phyloP scores from a whole-genome alignment of 495 filamentous ascomycete genomes.

The Penicillium angulare region DNA sequence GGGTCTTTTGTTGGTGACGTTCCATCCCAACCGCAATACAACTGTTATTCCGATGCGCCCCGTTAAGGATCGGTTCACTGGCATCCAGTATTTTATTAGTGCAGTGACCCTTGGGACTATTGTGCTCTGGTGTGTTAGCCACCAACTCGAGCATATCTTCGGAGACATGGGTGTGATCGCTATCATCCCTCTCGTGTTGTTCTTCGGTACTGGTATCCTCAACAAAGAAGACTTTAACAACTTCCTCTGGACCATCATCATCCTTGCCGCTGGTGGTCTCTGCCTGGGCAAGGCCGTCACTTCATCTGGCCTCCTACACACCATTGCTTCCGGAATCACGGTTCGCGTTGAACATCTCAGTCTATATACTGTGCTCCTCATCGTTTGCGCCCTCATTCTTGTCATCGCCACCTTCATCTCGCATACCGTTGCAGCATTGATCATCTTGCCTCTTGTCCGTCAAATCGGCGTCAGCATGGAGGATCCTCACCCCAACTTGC shows the following conservation, averaged over 20 bases:
- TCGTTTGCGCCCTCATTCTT: slow-evolving; percentile 81
- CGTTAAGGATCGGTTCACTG: slow-evolving; percentile 82
- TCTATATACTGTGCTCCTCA: slow-evolving; percentile 82
- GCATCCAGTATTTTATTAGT: slow-evolving; percentile 90
- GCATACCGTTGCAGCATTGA: slow-evolving; percentile 94
- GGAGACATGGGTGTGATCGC: slow-evolving; percentile 99
- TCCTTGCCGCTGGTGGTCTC: slow-evolving; percentile 90
- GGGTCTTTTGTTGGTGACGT: slow-evolving; percentile 78
- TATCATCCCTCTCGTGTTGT: slow-evolving; percentile 90
- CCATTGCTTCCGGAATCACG: slow-evolving; percentile 76
- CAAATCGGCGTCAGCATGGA: slow-evolving; percentile 81
- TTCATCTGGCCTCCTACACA: slow-evolving; percentile 87
- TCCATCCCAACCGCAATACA: slow-evolving; percentile 78
- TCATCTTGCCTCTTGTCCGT: slow-evolving; percentile 87
- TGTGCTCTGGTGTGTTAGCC: slow-evolving; percentile 84
- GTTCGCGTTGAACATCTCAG: slow-evolving; percentile 70
- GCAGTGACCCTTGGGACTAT: slow-evolving; percentile 85
- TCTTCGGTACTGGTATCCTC: slow-evolving; percentile 95
- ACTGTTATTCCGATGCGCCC: slow-evolving; percentile 90
- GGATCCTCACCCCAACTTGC: slow-evolving; percentile 86
- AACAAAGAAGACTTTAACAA: slow-evolving; percentile 99
- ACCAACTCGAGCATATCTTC: slow-evolving; percentile 82
- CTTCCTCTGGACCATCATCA: slow-evolving; percentile 99
- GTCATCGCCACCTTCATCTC: slow-evolving; percentile 98
- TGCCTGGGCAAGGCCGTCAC: slow-evolving; percentile 94